These are phyloP conservation scores for Marsdenia floribunda DNA, from an alignment of 257 asterid species.

Conservation along the genomic window DNA sequence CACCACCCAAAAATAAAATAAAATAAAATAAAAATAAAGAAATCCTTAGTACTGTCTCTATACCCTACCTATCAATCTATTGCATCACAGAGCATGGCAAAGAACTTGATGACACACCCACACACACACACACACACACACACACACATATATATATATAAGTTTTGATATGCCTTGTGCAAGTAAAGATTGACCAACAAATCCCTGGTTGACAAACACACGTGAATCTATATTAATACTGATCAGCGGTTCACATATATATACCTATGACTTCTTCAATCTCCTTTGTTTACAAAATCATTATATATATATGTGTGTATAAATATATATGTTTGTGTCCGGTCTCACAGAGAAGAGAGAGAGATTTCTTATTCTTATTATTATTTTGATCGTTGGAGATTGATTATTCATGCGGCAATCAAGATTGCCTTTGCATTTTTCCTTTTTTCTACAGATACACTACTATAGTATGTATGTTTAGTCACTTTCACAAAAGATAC, in stretches of 20 bases:
- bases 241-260: constrained; percentile 26
- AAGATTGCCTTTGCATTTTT: background rate
- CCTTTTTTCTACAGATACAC: background rate
- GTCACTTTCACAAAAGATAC: constrained; percentile 13
- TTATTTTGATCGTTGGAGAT: background rate
- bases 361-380: background rate
- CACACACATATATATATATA: too few relatives aligned
- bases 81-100: background rate
- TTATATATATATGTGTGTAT: background rate
- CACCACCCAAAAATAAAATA: background rate
- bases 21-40: background rate
- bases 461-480: background rate
- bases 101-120: background rate
- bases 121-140: too few relatives aligned
- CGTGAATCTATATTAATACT: constrained; percentile 52
- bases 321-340: background rate
- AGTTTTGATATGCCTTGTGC: constrained; percentile 19
- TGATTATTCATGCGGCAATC: constrained; percentile 8
- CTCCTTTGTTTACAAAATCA: background rate
- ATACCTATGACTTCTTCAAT: constrained; percentile 20
- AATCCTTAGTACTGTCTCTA: background rate
- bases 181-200: constrained; percentile 20
- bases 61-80: background rate
- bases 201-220: constrained; percentile 48
- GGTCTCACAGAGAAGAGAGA: background rate